Conservation (phyloP, 768 basidiomycete genomes). For the Pleurotus citrinopileatus region DNA sequence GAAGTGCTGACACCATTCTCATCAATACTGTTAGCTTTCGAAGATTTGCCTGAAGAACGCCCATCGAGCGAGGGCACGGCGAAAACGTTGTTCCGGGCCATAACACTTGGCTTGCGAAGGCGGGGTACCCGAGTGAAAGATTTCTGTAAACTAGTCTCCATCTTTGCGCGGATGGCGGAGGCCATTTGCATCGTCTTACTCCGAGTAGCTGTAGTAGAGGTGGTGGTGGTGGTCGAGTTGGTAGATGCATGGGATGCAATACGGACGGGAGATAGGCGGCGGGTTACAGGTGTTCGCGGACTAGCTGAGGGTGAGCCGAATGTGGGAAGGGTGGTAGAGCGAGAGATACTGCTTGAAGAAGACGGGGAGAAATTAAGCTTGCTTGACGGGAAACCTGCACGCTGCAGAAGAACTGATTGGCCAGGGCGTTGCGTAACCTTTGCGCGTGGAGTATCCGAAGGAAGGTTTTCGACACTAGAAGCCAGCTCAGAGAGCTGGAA, state of each 20-base stretch:
- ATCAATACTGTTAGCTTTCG: constrained; percentile 16
- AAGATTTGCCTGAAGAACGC: constrained; percentile 33
- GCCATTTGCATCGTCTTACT: constrained; percentile 91
- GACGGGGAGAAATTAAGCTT: constrained; percentile 41
- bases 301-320: constrained; percentile 36
- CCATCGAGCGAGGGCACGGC: constrained; percentile 30
- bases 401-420: constrained; percentile 48
- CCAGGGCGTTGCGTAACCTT: constrained; percentile 31
- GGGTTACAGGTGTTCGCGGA: constrained; percentile 45
- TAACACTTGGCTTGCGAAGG: constrained; percentile 77
- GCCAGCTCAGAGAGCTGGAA: constrained; percentile 58
- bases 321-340: constrained; percentile 59
- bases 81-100: constrained; percentile 46
- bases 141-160: constrained; percentile 79
- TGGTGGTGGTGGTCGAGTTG: constrained; percentile 38
- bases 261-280: constrained; percentile 32
- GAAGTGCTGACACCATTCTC: constrained; percentile 1
- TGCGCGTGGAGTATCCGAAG: constrained; percentile 37
- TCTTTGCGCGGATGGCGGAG: constrained; percentile 85
- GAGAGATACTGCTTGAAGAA: constrained; percentile 38
- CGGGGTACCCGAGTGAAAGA: constrained; percentile 86
- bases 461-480: constrained; percentile 38
- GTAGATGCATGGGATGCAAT: constrained; percentile 38
- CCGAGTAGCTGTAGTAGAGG: constrained; percentile 51
- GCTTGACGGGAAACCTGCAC: constrained; percentile 45